Percentiles rank a stretch among this genome's conserved stretches.
phyloP scores from a whole-genome alignment of 2,329 filamentous ascomycete species.

The Xylaria sp. region DNA sequence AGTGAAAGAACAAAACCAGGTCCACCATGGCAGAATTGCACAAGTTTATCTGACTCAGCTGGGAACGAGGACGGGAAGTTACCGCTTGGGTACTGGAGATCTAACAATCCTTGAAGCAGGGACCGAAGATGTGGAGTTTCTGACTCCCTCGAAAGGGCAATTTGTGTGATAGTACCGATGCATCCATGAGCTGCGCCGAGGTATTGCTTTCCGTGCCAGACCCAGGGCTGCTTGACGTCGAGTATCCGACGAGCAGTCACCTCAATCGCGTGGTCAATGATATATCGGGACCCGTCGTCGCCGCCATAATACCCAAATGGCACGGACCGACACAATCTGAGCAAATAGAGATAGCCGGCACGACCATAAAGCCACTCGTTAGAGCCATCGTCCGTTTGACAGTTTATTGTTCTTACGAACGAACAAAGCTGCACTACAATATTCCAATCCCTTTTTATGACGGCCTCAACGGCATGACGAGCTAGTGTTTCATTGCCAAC shows the following conservation, averaged over 20 bases:
- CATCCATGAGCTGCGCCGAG: conserved; percentile 63
- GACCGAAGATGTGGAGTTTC: conserved; percentile 49
- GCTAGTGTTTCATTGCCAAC: conserved; percentile 46
- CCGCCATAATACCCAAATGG: conserved; percentile 40
- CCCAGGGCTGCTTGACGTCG: conserved; percentile 48
- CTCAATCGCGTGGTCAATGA: conserved; percentile 49
- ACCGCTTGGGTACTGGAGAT: conserved; percentile 54
- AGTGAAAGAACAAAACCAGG: conserved; percentile 58
- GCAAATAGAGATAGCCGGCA: conserved; percentile 62
- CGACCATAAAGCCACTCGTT: conserved; percentile 64
- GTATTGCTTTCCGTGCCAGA: conserved; percentile 58
- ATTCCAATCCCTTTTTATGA: conserved; percentile 36
- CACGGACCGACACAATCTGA: conserved; percentile 51
- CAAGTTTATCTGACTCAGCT: conserved; percentile 33
- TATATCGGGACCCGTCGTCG: conserved; percentile 38
- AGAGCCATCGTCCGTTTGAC: conserved; percentile 40
- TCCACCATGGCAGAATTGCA: conserved; percentile 65
- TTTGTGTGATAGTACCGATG: conserved; percentile 65
- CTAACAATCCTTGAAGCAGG: conserved; percentile 51
- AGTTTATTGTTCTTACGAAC: conserved; percentile 39
- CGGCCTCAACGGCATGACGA: conserved; percentile 41
- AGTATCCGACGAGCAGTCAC: conserved; percentile 57
- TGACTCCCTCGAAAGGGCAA: conserved; percentile 53
- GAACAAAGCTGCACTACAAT: conserved; percentile 39
- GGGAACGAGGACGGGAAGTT: conserved; percentile 57